Percentiles rank a stretch among this genome's conserved stretches.
Conservation (phyloP, 129 eudicot species). For the Helichrysum umbraculigerum region DNA sequence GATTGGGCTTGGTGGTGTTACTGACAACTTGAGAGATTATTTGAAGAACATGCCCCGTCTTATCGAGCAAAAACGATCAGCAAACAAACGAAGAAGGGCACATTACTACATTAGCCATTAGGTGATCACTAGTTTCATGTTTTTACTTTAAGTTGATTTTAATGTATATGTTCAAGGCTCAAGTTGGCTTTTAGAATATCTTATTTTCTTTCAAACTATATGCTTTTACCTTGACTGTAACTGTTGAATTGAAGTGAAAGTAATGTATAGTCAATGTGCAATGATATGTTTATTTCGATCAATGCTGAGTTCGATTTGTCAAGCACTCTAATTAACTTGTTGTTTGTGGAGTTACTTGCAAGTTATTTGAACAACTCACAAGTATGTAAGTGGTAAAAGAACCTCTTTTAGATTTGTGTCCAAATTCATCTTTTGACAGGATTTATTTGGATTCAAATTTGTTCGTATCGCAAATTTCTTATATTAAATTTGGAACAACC, state of each 20-base stretch:
- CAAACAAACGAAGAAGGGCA: background rate
- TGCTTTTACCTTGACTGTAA: background rate
- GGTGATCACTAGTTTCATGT: background rate
- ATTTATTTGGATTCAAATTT: too few relatives aligned
- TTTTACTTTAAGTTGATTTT: background rate
- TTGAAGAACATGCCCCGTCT: slow-evolving; percentile 92
- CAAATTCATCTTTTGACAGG: too few relatives aligned
- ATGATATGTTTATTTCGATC: background rate
- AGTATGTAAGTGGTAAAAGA: background rate
- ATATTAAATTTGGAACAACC: too few relatives aligned
- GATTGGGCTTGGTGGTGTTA: slow-evolving; percentile 91
- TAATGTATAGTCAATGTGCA: background rate
- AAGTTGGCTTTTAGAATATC: background rate
- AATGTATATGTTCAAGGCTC: background rate
- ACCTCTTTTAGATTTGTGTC: background rate
- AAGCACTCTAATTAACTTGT: background rate
- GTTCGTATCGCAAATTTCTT: too few relatives aligned
- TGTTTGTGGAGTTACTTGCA: background rate
- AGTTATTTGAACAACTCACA: background rate
- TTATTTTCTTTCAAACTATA: background rate
- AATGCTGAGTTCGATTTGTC: background rate
- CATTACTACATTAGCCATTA: background rate
- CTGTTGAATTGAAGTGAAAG: background rate
- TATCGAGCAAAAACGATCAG: slow-evolving; percentile 58
- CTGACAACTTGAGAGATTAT: slow-evolving; percentile 84